A percentile compares a stretch with the other conserved stretches of the same genome.
Evolutionary conservation across 2,329 filamentous ascomycete species (phyloP).

Genomic region (Pseudomassariella vexata): DNA sequence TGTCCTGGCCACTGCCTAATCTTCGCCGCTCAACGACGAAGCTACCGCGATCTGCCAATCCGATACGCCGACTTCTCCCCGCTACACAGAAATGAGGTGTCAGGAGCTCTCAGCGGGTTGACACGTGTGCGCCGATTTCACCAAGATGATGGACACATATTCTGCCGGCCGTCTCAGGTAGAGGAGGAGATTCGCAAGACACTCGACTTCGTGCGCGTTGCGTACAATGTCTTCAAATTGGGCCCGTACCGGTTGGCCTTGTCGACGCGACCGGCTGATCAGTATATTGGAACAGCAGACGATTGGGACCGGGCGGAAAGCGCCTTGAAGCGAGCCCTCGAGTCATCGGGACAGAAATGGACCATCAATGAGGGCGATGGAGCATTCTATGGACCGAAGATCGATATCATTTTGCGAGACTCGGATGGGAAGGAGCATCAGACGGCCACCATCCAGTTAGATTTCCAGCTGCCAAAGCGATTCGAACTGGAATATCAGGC

Average conservation of each 20-base stretch:
- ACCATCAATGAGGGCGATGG: constrained; percentile 74
- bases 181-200: constrained; percentile 57
- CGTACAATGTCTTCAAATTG: constrained; percentile 58
- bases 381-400: constrained; percentile 89
- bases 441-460: constrained; percentile 81
- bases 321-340: constrained; percentile 59
- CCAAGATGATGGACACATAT: constrained; percentile 95
- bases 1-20: constrained; percentile 92
- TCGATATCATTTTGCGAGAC: constrained; percentile 77
- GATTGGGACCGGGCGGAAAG: constrained; percentile 62
- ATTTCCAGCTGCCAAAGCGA: constrained; percentile 81
- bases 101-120: constrained; percentile 82
- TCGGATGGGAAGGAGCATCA: constrained; percentile 82
- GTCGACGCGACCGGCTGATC: constrained; percentile 70
- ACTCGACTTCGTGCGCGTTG: constrained; percentile 37
- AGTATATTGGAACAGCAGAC: constrained; percentile 69
- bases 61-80: constrained; percentile 95
- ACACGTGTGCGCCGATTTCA: constrained; percentile 92
- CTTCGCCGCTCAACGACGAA: constrained; percentile 76
- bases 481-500: constrained; percentile 73
- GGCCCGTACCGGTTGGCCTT: constrained; percentile 70
- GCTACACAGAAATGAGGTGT: constrained; percentile 91
- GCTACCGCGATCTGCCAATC: constrained; percentile 85
- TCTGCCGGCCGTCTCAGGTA: constrained; percentile 58
- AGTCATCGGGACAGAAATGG: constrained; percentile 63